Base-by-base conservation (phyloP, 371 early-diverging fungal species). In the Lichtheimia ornata region DNA sequence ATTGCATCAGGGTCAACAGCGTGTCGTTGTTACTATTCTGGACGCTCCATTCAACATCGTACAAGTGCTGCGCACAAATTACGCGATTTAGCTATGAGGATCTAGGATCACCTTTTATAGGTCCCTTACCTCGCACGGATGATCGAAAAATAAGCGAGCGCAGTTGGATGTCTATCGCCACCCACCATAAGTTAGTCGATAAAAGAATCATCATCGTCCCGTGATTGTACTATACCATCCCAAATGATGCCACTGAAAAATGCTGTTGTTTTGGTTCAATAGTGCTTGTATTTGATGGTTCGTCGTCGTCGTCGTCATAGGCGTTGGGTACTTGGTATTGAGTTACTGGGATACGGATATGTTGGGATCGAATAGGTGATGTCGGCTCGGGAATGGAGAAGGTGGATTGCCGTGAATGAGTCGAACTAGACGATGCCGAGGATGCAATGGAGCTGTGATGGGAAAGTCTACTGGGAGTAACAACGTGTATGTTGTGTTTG, bases 391-490 rank as follows among this genome's bases (percentile, higher is more conserved):
- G 52, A 40, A 47, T 50, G 30, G 64, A 64, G 42, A 40, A 52
- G n/a, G 45, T 25, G 11, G 57, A 56, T 18, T 20, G 15, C 0
- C 56, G 59, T 11, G 64, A 64, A 12, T 53, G 47, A 9, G 64
- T 54, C n/a, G 64, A 64, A 14, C 55, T 53, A 4, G 58, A 57
- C 13, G 64, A 64, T 5, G 64, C 59, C 11, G 59, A 53, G 18
- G 64, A 64, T 18, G 59, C 54, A 28, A 59, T 50, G 6, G 64
- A 64, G 28, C 51, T 64, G 17, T 64, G 54, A 27, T 64, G 55
- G 2, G 64, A 64, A 15, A 64, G 50, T 3, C 15, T 15, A 22
- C 47, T 22, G n/a, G 47, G 47, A 17, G 47, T 47, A 15, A 47
- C 12, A 22, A 47, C 47, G 47, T 47, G 47, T n/a, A 47, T 2